Evolutionary conservation across 306 rosid genomes (phyloP).

Genomic region (Trifolium fragiferum): DNA sequence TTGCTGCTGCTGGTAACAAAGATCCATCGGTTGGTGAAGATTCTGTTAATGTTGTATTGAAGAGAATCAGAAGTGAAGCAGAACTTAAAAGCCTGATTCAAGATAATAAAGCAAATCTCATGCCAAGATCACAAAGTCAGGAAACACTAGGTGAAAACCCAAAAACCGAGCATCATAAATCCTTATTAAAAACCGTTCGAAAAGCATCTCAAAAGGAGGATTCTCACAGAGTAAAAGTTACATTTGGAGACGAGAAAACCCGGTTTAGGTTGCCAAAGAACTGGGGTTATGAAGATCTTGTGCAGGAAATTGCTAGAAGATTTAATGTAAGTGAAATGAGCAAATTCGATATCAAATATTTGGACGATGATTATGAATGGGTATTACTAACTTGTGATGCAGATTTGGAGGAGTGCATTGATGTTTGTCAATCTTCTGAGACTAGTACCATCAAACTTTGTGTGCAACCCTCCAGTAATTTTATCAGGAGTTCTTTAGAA

Average conservation of each 20-base stretch:
- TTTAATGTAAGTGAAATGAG: conserved; percentile 67
- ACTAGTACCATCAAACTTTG: conserved; percentile 71
- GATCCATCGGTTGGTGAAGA: conserved; percentile 53
- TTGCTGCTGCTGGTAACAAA: conserved; percentile 41
- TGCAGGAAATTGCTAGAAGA: conserved; percentile 67
- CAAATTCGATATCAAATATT: conserved; percentile 70
- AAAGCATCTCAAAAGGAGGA: conserved; percentile 42
- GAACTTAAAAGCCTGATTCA: conserved; percentile 52
- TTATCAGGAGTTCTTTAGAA: conserved; percentile 36
- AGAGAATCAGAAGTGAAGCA: conserved; percentile 79
- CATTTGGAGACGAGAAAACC: conserved; percentile 73
- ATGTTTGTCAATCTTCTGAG: conserved; percentile 63
- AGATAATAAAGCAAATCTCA: conserved; percentile 41
- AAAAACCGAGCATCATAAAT: conserved; percentile 30
- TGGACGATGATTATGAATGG: conserved; percentile 97
- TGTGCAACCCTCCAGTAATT: conserved; percentile 59
- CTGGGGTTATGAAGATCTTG: conserved; percentile 60
- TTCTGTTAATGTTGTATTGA: conserved; percentile 46
- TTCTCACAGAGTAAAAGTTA: conserved; percentile 64
- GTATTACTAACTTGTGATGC: conserved; percentile 86
- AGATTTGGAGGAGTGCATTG: conserved; percentile 92
- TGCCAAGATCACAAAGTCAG: conserved; percentile 72
- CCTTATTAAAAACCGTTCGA: conserved; percentile 28
- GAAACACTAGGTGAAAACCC: conserved; percentile 57
- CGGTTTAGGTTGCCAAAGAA: conserved; percentile 71